Base-by-base conservation (phyloP, 108 stramenopile genomes). In the Cyclotella sp. region DNA sequence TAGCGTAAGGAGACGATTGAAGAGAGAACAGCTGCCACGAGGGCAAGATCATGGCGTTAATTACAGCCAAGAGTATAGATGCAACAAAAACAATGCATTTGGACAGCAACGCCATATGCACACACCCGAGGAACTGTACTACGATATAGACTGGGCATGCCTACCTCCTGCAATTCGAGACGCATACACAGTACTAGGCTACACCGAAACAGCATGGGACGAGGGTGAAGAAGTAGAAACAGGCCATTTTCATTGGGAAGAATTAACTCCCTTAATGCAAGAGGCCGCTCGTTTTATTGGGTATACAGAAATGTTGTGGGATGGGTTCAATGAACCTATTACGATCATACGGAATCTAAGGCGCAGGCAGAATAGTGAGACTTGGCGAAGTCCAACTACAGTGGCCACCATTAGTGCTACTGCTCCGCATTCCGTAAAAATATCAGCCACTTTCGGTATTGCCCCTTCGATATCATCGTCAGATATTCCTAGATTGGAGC, bases 211-310 rank as follows among this genome's bases (percentile, higher is more conserved):
- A 3, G 10, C 63, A 0, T 78, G 77, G 77, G 70, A 78, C 30
- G 30, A 0, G 0, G 45, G 42, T 9, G 43, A 19, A 15, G 52
- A 55, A 40, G 51, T 72, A 9, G 40, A 22, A 27, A 24, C 73
- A 18, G 15, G 8, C 11, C 44, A 61, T 34, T 12, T 71, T 0
- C 19, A 21, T 62, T 87, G 86, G 86, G 67, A 75, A 16, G 78
- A 84, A 57, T 55, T 87, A n/a, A 44, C 71, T 14, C 55, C 68
- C 11, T 69, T 75, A 39, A 54, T 72, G 53, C 57, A 60, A 39
- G 73, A 67, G 39, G 83, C 86, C 13, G 83, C 83, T 0, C 13
- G 3, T 21, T 58, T 57, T n/a, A 42, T 70, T 40, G 69, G 69
- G 21, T 70, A 70, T 43, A 58, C 46, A 44, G 9, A 68, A 30